Conservation (phyloP, 2,329 filamentous ascomycete species). For the Teratosphaeria viscida region DNA sequence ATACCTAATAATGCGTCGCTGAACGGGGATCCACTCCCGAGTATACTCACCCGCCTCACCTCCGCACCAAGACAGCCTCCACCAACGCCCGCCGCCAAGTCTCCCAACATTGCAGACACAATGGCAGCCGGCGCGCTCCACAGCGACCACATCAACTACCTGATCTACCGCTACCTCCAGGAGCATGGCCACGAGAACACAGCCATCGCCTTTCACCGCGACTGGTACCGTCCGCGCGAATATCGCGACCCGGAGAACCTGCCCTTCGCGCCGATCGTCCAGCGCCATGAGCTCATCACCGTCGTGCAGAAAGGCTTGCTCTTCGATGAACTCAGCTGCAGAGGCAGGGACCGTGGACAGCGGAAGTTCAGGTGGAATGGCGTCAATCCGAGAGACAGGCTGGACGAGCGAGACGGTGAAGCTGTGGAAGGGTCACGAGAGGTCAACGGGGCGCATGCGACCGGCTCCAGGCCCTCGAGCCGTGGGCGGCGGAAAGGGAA, state of each 20-base stretch:
- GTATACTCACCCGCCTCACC: not conserved
- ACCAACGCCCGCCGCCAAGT: not conserved
- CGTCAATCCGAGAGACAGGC: constrained; percentile 12
- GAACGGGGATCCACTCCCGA: not conserved
- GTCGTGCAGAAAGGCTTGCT: constrained; percentile 54
- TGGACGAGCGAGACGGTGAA: constrained; percentile 10
- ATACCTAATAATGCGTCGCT: not conserved
- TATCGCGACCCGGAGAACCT: constrained; percentile 46
- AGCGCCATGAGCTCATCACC: constrained; percentile 48
- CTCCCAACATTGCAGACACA: not conserved
- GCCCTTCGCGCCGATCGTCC: constrained; percentile 50
- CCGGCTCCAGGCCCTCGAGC: constrained; percentile 5
- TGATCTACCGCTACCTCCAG: constrained; percentile 53
- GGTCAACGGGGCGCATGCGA: not conserved
- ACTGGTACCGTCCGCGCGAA: constrained; percentile 43
- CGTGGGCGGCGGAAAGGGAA: constrained; percentile 12
- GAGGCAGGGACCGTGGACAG: constrained; percentile 11
- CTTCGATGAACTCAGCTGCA: constrained; percentile 31
- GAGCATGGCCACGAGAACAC: constrained; percentile 27
- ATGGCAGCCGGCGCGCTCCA: constrained; percentile 29
- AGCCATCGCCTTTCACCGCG: constrained; percentile 48
- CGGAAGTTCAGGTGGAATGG: constrained; percentile 18
- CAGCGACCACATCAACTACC: constrained; percentile 57
- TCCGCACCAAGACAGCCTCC: not conserved
- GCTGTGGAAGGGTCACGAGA: not conserved